Percentiles rank a stretch among this genome's conserved stretches.
These are phyloP conservation scores for Gracilaria vermiculophylla DNA, from an alignment of 23 red algal genomes.

Conservation along the genomic window DNA sequence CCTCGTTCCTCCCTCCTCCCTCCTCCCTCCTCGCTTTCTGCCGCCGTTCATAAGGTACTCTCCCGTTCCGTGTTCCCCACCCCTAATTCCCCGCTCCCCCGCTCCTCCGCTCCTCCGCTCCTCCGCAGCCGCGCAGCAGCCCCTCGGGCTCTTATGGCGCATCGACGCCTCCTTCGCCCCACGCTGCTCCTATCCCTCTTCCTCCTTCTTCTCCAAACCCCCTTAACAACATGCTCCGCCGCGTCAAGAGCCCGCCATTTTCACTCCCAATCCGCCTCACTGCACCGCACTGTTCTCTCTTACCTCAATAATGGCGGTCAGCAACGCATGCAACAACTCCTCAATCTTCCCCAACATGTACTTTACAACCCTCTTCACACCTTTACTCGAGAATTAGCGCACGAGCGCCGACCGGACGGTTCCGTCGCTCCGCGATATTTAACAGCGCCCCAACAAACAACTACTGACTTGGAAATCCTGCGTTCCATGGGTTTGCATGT, in stretches of 20 bases:
- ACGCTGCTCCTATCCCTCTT: not conserved
- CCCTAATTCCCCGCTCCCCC: not conserved
- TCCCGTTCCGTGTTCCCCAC: too few relatives aligned
- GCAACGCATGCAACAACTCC: not conserved
- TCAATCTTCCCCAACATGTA: conserved; percentile 19
- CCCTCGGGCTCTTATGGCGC: not conserved
- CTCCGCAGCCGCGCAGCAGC: too few relatives aligned
- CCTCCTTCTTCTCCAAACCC: not conserved
- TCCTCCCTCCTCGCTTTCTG: too few relatives aligned
- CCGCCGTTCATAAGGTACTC: too few relatives aligned
- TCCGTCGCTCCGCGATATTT: not conserved
- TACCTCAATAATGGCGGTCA: conserved; percentile 42
- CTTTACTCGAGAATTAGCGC: not conserved
- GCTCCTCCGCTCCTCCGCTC: not conserved
- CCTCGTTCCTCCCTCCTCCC: not conserved
- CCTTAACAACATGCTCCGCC: not conserved
- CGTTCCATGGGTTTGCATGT: conserved; percentile 10
- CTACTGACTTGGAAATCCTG: conserved; percentile 27
- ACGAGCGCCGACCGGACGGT: conserved; percentile 1
- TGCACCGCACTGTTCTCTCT: not conserved
- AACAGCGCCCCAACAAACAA: not conserved
- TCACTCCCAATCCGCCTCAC: not conserved
- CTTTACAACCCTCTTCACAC: conserved; percentile 24
- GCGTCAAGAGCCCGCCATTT: not conserved
- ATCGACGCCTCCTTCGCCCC: not conserved